Base-by-base conservation (phyloP, 441 rosid genomes). In the Omphalea diandra region DNA sequence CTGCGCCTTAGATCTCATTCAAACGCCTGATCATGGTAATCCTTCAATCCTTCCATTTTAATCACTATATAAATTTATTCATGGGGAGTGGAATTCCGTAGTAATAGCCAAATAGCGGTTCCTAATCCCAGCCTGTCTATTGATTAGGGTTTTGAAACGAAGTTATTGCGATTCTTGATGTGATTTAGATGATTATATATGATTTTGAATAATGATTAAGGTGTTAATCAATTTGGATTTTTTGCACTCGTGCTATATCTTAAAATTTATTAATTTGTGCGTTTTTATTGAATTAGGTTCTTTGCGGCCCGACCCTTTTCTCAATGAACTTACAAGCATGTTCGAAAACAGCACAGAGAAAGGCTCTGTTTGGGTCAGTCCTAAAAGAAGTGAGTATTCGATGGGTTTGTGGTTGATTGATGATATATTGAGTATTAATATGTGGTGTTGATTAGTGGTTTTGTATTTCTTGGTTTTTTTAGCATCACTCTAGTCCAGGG, bases 331-430 rank as follows among this genome's bases (percentile, higher is more conserved):
- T 59, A 94, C 91, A 17, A 84, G 87, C 88, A 90, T 94, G 97
- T 91, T 85, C 5, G 97, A 94, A 81, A 82, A 76, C 58, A 90
- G 81, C 76, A 85, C 88, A 1, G 97, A 90, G 69, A 76, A 79
- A 65, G 95, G 97, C 36, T 85, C 94, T 63, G 91, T 94, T 41
- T 94, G 98, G 98, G 97, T 94, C 65, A 94, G 97, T 60, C 83
- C 91, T 62, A 93, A 87, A 74, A 74, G 98, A 83, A 90, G 98
- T 93, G 81, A 80, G 71, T 35, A 20, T 27, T n/a, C n/a, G n/a
- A 43, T 22, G 8, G 27, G 24, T 2, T 8, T 54, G 14, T 67
- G 40, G 40, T 64, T 38, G n/a, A 6, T 40, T 10, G 27, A 62
- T 55, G 27, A 22, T 1, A 26, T 49, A 11, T 15, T 22, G 14